Evolutionary conservation across 805 yeast genomes (phyloP), one percentile per base, ranked within the genome.

Genomic region (Starmerella riodocensis): DNA sequence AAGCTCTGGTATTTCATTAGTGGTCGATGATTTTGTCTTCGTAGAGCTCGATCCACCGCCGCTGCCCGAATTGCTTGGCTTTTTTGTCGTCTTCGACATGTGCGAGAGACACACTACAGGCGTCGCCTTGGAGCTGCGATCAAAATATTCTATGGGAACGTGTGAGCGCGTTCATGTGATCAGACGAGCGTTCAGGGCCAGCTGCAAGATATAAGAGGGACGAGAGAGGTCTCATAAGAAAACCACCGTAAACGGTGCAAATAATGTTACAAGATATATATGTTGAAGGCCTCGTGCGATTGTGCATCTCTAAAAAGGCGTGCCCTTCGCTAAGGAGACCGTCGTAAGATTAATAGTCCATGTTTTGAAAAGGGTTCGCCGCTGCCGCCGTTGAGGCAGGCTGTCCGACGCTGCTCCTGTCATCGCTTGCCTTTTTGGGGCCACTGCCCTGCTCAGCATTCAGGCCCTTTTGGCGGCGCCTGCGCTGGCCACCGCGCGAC

Each of bases 401-500:
- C 22, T 26, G 17, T 16, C 14, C 20, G 17, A 11, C 14, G 8
- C 18, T 16, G 9, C 14, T 28, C 14, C 31, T 26, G 14, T 22
- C 20, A 7, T 29, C 35, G 4, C 3, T 22, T 3, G 41, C 36
- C 29, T 33, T 39, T 12, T 33, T 28, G 7, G 34, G 35, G 12
- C 33, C 37, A 3, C 31, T 20, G 25, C 39, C n/a, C 24, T 49
- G 49, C 14, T 35, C 35, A 5, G 42, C 53, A 35, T 49, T 49
- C 27, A 50, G 29, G 21, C 49, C 54, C 6, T 52, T 51, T 34
- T 39, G 9, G 12, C 18, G n/a, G 20, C 49, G 41, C 12, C 41
- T 32, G 16, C 46, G 37, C 4, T 41, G 34, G 12, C 39, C 28
- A 11, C 37, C 32, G 24, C 44, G 31, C 8, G 27, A 23, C 5